Conservation (phyloP, 1,139 yeast species). For the Saccharomyces hybrid region DNA sequence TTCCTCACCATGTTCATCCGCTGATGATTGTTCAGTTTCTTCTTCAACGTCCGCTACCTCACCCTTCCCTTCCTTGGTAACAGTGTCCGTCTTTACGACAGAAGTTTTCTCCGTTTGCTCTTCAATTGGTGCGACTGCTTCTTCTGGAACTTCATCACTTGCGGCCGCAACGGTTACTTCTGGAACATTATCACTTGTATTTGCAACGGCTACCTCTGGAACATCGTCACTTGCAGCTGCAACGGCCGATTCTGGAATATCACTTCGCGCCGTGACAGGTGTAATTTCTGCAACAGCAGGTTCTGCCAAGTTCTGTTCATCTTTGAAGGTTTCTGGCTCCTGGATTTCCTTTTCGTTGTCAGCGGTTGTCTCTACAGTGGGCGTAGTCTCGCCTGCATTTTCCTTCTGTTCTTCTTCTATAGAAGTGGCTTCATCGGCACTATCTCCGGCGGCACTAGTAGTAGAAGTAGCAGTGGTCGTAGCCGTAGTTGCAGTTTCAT, state of each 20-base stretch:
- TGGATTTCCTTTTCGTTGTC: background rate
- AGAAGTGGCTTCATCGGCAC: background rate
- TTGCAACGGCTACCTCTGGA: background rate
- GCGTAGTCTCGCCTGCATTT: background rate
- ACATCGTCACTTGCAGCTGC: background rate
- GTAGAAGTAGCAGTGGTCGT: background rate
- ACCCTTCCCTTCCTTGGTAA: no score
- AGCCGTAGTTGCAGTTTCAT: background rate
- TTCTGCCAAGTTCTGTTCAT: background rate
- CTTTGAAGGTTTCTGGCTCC: background rate
- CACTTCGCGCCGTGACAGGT: background rate
- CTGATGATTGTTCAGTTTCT: background rate
- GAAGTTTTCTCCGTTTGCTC: background rate
- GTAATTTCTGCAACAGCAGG: background rate
- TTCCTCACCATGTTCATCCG: background rate
- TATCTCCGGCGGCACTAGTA: background rate
- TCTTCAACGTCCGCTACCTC: background rate
- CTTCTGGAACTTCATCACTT: slow-evolving; percentile 1
- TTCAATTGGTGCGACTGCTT: slow-evolving; percentile 6
- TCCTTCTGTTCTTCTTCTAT: background rate
- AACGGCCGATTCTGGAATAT: slow-evolving; percentile 2
- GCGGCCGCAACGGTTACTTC: background rate
- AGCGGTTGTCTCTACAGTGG: background rate
- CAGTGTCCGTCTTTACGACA: background rate
- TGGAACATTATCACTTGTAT: background rate